Evolutionary conservation across 345 rosid genomes (phyloP), one percentile per base, ranked within the genome.

Genomic region (Diplotaxis tenuifolia): DNA sequence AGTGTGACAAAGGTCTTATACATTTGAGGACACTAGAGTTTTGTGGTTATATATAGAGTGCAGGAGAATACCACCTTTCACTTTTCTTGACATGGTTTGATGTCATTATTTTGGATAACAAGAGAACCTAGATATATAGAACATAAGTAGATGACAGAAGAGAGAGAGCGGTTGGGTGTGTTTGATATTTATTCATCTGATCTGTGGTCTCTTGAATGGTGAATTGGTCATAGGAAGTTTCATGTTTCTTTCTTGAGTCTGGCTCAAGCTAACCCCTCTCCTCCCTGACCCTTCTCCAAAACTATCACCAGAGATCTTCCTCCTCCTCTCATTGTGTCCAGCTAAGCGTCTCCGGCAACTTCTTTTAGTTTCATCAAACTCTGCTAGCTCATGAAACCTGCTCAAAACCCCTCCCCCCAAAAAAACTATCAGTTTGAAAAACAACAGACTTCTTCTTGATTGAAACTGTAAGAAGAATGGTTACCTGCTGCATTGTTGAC

Each of bases 401-500:
- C 42, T 61, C 72, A 74, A 62, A 19, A 8, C 15, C 27, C 9
- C 25, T 47, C 59, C 31, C 18, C 2, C n/a, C n/a, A n/a, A n/a
- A 6, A 16, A 72, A 67, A 9, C 22, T 15, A 38, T 68, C 7
- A 55, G 19, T 50, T 16, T 49, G n/a, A 56, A 20, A 11, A 31
- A 18, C n/a, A 23, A 21, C 20, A 67, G 2, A 60, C 8, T 22
- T 20, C n/a, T n/a, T n/a, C n/a, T n/a, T n/a, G n/a, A n/a, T n/a
- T n/a, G n/a, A n/a, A n/a, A n/a, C n/a, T n/a, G n/a, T n/a, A n/a
- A n/a, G n/a, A 70, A 47, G 22, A 71, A 34, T 14, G 15, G 28
- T 69, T 23, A 91, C 98, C 96, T 91, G 96, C 98, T 93, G 86
- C 97, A 93, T 84, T 91, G 98, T 75, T 91, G 97, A 71, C 97